Evolutionary conservation across 2,329 filamentous ascomycete species (phyloP).

Genomic region (Fusarium nygamai): DNA sequence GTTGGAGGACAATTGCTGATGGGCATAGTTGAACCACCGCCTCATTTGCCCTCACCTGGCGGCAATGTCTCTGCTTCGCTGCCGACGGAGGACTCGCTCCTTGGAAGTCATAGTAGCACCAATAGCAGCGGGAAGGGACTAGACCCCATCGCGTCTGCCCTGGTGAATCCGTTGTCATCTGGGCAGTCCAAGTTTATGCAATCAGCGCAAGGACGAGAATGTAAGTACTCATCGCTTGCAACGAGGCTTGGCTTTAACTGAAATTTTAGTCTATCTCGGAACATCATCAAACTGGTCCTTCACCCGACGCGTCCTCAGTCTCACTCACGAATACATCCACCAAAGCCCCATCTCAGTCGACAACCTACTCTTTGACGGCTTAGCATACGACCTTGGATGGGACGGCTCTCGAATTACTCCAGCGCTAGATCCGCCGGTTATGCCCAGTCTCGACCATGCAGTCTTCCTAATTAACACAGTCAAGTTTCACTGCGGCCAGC

Average conservation of each 20-base stretch:
- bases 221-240: conserved; percentile 42
- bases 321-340: conserved; percentile 58
- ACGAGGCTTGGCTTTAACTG: not conserved
- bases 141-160: conserved; percentile 44
- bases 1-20: rapidly evolving
- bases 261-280: conserved; percentile 59
- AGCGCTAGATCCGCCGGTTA: conserved; percentile 26
- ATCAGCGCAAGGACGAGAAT: conserved; percentile 53
- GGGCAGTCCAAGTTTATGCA: conserved; percentile 55
- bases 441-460: conserved; percentile 63
- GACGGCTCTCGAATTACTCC: conserved; percentile 50
- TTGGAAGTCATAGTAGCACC: conserved; percentile 28
- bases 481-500: conserved; percentile 64
- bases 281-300: conserved; percentile 68
- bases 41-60: not conserved
- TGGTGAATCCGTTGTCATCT: conserved; percentile 56
- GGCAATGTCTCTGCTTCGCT: conserved; percentile 21
- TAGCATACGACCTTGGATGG: conserved; percentile 63
- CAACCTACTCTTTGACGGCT: conserved; percentile 60
- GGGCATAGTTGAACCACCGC: conserved; percentile 2
- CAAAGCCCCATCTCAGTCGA: conserved; percentile 54
- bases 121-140: conserved; percentile 27
- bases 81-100: conserved; percentile 22
- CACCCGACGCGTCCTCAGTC: conserved; percentile 57
- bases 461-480: conserved; percentile 64